A percentile compares a stretch with the other conserved stretches of the same genome.
These are phyloP conservation scores for Macrocybe gigantea DNA, from an alignment of 768 basidiomycete species.

Conservation along the genomic window DNA sequence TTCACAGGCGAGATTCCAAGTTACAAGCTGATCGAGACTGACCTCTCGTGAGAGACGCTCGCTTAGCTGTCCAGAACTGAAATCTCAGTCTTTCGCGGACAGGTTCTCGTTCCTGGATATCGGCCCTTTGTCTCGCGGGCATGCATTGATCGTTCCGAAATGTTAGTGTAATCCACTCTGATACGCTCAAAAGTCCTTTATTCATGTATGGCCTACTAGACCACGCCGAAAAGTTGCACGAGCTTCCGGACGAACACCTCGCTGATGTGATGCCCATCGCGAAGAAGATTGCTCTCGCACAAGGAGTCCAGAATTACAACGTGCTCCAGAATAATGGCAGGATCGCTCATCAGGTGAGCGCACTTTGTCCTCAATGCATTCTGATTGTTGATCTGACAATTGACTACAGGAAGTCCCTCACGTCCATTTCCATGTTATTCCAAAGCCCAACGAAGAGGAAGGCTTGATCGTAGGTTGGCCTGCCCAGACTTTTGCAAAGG, in stretches of 20 bases:
- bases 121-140: conserved; percentile 83
- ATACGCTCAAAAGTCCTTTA: background rate
- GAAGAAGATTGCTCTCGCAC: conserved; percentile 82
- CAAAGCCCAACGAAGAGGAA: conserved; percentile 70
- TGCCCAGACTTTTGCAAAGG: conserved; percentile 47
- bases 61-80: background rate
- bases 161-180: conserved; percentile 36
- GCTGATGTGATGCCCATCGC: conserved; percentile 71
- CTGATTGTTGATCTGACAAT: background rate
- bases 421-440: conserved; percentile 93
- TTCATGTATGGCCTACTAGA: conserved; percentile 34
- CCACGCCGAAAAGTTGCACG: conserved; percentile 81
- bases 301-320: conserved; percentile 78
- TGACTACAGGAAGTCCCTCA: conserved; percentile 65
- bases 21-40: conserved; percentile 78
- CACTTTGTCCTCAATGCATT: background rate
- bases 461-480: conserved; percentile 88
- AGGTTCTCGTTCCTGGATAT: conserved; percentile 93
- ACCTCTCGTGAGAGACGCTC: conserved; percentile 47
- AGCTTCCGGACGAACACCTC: conserved; percentile 84
- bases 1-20: conserved; percentile 83
- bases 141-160: conserved; percentile 92
- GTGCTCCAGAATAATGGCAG: conserved; percentile 65
- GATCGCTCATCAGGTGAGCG: conserved; percentile 49
- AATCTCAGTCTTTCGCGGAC: background rate